Percentiles rank a stretch among this genome's conserved stretches.
Evolutionary conservation across 2,329 filamentous ascomycete species (phyloP).

Genomic region (Xylariomycetidae sp.): DNA sequence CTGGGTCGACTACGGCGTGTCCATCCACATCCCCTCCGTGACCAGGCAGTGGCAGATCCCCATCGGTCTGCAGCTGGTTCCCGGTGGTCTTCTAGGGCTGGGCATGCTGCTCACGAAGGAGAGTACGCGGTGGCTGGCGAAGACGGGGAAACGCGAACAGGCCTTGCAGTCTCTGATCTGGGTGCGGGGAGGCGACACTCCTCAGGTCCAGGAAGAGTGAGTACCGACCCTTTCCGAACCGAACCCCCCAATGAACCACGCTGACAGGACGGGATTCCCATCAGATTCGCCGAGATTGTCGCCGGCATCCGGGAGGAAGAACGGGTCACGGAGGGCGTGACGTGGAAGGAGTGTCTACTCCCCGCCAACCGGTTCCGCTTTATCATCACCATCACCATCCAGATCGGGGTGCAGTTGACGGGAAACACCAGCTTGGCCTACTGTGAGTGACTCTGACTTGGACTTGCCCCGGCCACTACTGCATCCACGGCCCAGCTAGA

Average conservation of each 20-base stretch:
- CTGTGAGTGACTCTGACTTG: slow-evolving; percentile 30
- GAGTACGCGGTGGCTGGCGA: slow-evolving; percentile 40
- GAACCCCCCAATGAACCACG: not conserved
- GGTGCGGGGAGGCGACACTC: slow-evolving; percentile 41
- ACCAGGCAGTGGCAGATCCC: slow-evolving; percentile 46
- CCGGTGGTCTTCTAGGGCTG: slow-evolving; percentile 37
- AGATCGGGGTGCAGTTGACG: slow-evolving; percentile 42
- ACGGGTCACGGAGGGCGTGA: slow-evolving; percentile 36
- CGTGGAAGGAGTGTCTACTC: slow-evolving; percentile 38
- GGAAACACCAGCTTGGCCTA: slow-evolving; percentile 46
- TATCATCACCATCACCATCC: slow-evolving; percentile 42
- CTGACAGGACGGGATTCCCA: slow-evolving; percentile 1
- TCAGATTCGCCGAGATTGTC: slow-evolving; percentile 35
- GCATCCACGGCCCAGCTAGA: too few relatives aligned
- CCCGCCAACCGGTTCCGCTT: slow-evolving; percentile 42
- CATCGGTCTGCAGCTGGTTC: slow-evolving; percentile 40
- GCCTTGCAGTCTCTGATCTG: slow-evolving; percentile 42
- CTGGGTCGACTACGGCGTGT: slow-evolving; percentile 42
- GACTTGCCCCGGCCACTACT: too few relatives aligned
- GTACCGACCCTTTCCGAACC: not conserved
- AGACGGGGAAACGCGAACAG: slow-evolving; percentile 37
- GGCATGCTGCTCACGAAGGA: slow-evolving; percentile 45
- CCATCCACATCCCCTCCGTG: slow-evolving; percentile 28
- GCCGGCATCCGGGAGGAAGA: slow-evolving; percentile 41
- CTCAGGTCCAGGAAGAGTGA: slow-evolving; percentile 30